Evolutionary conservation across 805 yeast genomes (phyloP), one percentile per base, ranked within the genome.

Genomic region (Nakazawaea siamensis): DNA sequence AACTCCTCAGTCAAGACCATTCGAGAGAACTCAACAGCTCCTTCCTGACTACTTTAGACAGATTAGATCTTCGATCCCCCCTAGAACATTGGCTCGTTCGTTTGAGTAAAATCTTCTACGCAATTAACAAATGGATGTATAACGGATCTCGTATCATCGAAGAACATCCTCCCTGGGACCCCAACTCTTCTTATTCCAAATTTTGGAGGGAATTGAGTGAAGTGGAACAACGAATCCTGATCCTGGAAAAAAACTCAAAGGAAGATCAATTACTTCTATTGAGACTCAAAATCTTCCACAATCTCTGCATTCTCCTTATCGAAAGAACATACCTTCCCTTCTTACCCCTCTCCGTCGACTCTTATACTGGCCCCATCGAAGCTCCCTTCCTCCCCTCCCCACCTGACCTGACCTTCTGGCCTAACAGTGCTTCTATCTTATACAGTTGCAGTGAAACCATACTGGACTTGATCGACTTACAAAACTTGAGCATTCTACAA

Each of bases 271-370:
- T 24, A 24, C 27, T 24, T 9, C n/a, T 24, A 6, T 12, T 24
- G 13, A 10, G 27, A 24, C 7, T 20, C 10, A 10, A 20, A 13
- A 18, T 28, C 8, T 28, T 6, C 16, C 24, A 12, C 13, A 17
- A 19, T 11, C 23, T 28, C 24, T 20, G 32, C 13, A 12, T n/a
- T 6, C 11, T 13, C 4, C 12, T 29, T 6, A n/a, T 29, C 11
- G 32, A 29, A 14, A 8, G 25, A n/a, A 14, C 21, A 7, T 29
- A 29, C n/a, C 4, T 29, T 10, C 32, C 32, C 5, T 29, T 29
- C 13, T 29, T 29, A 12, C 13, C 32, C 12, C 18, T 20, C 18
- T 11, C 24, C 4, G n/a, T 29, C 12, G 4, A 15, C 15, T 10
- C 9, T 11, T 14, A 29, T 20, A 18, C 5, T 7, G 32, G 32